Percentiles rank a stretch among this genome's conserved stretches.
phyloP scores from a whole-genome alignment of 257 asterid genomes.

The Euphrasia confusa region DNA sequence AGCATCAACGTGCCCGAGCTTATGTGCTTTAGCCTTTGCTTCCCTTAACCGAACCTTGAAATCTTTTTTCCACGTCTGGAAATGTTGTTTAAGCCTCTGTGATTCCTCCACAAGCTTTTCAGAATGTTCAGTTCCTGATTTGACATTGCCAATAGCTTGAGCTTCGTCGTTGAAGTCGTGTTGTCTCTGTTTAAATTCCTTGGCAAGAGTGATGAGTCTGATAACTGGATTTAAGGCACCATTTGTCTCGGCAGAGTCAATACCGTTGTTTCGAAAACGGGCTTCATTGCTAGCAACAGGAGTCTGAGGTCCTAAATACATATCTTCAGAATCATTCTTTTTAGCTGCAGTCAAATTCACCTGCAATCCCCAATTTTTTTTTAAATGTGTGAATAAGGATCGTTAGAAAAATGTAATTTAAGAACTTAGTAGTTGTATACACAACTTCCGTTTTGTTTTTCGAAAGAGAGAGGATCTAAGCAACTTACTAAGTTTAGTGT shows the following conservation, averaged over 20 bases:
- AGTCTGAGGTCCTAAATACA: conserved; percentile 33
- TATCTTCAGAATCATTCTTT: conserved; percentile 45
- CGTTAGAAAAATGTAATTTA: no score
- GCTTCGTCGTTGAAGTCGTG: conserved; percentile 54
- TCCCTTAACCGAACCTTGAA: conserved; percentile 58
- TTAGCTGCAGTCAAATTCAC: conserved; percentile 62
- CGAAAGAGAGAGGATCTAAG: background rate
- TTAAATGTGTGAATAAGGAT: background rate
- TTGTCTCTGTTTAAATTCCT: conserved; percentile 54
- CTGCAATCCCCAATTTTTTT: conserved; percentile 33
- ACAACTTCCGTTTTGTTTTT: background rate
- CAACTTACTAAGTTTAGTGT: background rate
- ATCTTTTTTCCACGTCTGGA: conserved; percentile 64
- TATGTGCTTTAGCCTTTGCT: conserved; percentile 48
- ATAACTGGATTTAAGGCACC: conserved; percentile 32
- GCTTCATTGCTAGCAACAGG: conserved; percentile 37
- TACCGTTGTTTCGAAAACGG: conserved; percentile 27
- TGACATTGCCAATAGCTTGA: conserved; percentile 37
- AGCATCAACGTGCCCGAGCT: conserved; percentile 36
- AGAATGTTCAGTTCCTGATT: conserved; percentile 27
- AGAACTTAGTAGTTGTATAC: background rate
- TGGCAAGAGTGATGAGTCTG: conserved; percentile 34
- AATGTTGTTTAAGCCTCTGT: conserved; percentile 48
- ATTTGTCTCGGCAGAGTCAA: conserved; percentile 31
- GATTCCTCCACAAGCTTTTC: conserved; percentile 37